A percentile compares a stretch with the other conserved stretches of the same genome.
Evolutionary conservation across 345 rosid genomes (phyloP).

Genomic region (Syzygium grande): DNA sequence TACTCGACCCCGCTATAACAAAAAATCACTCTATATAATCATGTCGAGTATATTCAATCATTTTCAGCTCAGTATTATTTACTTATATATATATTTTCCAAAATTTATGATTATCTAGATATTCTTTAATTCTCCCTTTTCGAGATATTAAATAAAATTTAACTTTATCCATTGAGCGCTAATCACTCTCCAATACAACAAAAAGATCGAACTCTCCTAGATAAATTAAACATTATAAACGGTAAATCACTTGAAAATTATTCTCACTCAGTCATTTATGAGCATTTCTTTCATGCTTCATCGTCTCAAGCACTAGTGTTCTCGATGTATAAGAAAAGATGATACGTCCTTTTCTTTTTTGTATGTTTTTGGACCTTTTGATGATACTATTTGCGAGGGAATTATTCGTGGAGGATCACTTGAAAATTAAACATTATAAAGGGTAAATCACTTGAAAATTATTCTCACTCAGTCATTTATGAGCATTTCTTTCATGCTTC

Average conservation of each 20-base stretch:
- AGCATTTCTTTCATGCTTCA: too few relatives aligned
- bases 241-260: neutral
- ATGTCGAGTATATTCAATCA: neutral
- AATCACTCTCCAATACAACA: neutral
- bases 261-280: neutral
- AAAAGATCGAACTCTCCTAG: neutral
- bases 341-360: neutral
- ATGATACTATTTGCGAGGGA: neutral
- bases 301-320: too few relatives aligned
- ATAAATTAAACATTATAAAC: neutral
- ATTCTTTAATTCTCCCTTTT: neutral
- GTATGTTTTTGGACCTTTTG: neutral
- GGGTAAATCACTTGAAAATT: neutral
- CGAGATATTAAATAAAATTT: neutral
- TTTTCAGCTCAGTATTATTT: neutral
- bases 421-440: neutral
- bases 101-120: neutral
- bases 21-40: neutral
- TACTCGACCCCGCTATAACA: neutral
- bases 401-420: neutral
- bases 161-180: fast-evolving
- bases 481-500: too few relatives aligned
- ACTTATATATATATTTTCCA: neutral
- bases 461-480: neutral
- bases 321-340: too few relatives aligned